Base-by-base conservation (phyloP, 2,329 filamentous ascomycete genomes). In the Paraphaeosphaeria sporulosa region DNA sequence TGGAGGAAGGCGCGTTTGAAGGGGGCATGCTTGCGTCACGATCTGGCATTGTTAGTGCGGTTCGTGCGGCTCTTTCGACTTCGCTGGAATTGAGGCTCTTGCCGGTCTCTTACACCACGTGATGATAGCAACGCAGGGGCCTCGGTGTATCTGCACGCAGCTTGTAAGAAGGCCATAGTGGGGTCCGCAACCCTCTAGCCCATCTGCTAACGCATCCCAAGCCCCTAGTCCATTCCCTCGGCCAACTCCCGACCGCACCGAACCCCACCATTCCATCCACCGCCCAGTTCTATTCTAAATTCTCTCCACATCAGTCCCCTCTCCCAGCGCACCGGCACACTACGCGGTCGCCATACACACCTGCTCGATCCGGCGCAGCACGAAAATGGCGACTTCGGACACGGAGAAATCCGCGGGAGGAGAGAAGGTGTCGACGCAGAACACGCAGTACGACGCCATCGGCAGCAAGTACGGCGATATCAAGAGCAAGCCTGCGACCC, bases 401-500 rank as follows among this genome's bases (percentile, higher is more conserved):
- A 4, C 12, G 19, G 38, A 12, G 3, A 44, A 9, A 54, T 5
- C 13, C n/a, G n/a, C n/a, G n/a, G n/a, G n/a, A 43, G 38, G 19
- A 17, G 56, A 5, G 19, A 8, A 40, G 9, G 30, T 25, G 25
- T 57, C 53, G n/a, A 75, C 68, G 30, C 72, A 75, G 58, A 73
- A 75, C 27, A 73, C 64, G 23, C 72, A 75, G 57, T 75, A 75
- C 49, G 71, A 75, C 55, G 46, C 63, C 42, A 75, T 73, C 48
- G 71, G 72, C 3, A 64, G 57, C 12, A 62, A 60, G n/a, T 73
- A 75, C 51, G 64, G 70, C 40, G 48, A 46, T 17, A 71, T 73
- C 59, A 69, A 71, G 46, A 59, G 59, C 7, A 54, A 73, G 32
- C 66, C 69, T 15, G 64, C 62, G 7, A 61, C 63, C 19, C 58